Conservation (phyloP, 116 monocot genomes). For the Zostera marina region DNA sequence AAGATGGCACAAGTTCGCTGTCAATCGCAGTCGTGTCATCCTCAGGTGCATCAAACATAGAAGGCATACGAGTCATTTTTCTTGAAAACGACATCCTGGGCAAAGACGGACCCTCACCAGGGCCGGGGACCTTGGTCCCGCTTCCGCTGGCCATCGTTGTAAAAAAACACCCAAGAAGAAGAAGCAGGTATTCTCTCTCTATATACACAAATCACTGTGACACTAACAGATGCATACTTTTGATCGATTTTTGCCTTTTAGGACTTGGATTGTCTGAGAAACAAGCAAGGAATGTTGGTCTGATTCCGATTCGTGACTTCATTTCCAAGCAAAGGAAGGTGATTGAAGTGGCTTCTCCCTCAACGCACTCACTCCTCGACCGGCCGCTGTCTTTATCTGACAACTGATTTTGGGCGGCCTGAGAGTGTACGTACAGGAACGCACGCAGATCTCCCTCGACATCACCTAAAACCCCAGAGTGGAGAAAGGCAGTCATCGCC, state of each 20-base stretch:
- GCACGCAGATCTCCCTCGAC: no score
- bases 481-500: no score
- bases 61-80: constrained; percentile 28
- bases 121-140: constrained; percentile 7
- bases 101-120: constrained; percentile 5
- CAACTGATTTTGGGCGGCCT: no score
- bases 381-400: no score
- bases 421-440: no score
- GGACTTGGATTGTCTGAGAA: background rate
- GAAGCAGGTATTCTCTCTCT: background rate
- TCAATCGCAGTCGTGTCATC: constrained; percentile 25
- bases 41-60: constrained; percentile 20
- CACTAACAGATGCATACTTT: background rate
- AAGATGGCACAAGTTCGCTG: constrained; percentile 70
- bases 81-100: constrained; percentile 15
- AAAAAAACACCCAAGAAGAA: background rate
- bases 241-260: constrained; percentile 3
- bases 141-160: constrained; percentile 24
- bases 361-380: no score
- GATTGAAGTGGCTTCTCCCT: no score
- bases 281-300: constrained; percentile 10
- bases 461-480: no score
- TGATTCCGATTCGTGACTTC: constrained; percentile 5
- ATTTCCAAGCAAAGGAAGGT: constrained; percentile 1
- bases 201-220: background rate